Evolutionary conservation across 305 asterid species (phyloP).

Genomic region (Nicotiana rustica): DNA sequence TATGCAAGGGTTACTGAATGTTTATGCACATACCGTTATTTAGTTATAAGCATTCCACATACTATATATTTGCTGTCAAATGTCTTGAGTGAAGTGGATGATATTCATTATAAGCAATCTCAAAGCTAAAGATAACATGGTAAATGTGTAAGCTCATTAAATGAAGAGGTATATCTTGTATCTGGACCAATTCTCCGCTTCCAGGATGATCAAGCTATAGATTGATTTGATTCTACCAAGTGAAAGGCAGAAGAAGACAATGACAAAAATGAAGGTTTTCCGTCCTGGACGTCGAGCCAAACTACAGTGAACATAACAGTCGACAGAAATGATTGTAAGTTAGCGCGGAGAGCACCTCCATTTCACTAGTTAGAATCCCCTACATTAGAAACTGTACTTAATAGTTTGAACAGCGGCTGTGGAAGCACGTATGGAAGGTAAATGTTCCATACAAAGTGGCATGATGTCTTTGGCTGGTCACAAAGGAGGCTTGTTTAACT

Average conservation of each 20-base stretch:
- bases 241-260: no score
- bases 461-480: no score
- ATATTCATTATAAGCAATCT: background rate
- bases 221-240: no score
- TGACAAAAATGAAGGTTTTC: background rate
- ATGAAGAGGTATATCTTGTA: conserved; percentile 18
- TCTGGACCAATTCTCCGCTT: conserved; percentile 24
- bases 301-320: background rate
- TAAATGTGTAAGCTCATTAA: background rate
- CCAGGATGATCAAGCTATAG: background rate
- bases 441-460: no score
- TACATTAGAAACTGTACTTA: no score
- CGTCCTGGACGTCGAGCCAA: background rate
- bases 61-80: background rate
- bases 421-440: no score
- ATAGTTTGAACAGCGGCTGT: no score
- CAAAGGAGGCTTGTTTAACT: no score
- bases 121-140: background rate
- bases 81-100: conserved; percentile 10
- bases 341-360: no score
- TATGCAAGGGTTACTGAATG: no score
- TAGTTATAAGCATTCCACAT: background rate
- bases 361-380: no score
- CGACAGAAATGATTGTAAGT: no score
- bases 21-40: background rate